phyloP scores from a whole-genome alignment of 2,329 filamentous ascomycete species.

The Pseudogymnoascus sp. region DNA sequence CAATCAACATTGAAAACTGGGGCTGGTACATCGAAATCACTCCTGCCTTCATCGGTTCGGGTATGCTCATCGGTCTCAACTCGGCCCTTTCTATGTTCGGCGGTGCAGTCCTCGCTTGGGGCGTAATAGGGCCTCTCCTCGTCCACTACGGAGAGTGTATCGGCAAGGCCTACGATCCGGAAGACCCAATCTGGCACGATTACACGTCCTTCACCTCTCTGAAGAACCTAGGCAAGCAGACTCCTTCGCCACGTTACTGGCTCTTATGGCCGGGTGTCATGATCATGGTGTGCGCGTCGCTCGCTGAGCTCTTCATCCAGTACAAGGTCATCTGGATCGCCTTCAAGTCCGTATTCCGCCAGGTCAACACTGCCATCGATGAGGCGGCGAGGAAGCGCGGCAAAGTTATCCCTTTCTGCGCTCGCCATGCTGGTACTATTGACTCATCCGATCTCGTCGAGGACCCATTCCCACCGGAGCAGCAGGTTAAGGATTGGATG shows the following conservation, averaged over 20 bases:
- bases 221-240: conserved; percentile 32
- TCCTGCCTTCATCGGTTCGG: conserved; percentile 50
- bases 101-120: conserved; percentile 39
- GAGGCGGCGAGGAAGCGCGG: conserved; percentile 32
- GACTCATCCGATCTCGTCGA: conserved; percentile 35
- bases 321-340: conserved; percentile 38
- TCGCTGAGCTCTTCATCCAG: conserved; percentile 37
- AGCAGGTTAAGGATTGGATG: conserved; percentile 46
- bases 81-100: conserved; percentile 49
- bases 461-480: conserved; percentile 40
- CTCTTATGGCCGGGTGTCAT: conserved; percentile 43
- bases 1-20: conserved; percentile 50
- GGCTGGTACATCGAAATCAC: conserved; percentile 53
- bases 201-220: conserved; percentile 35
- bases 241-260: conserved; percentile 43
- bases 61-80: conserved; percentile 45
- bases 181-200: conserved; percentile 38
- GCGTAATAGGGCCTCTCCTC: conserved; percentile 48
- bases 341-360: conserved; percentile 42
- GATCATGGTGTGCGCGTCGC: conserved; percentile 42
- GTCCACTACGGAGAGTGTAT: conserved; percentile 44
- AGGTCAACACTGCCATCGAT: conserved; percentile 37
- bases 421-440: conserved; percentile 32
- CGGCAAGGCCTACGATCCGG: conserved; percentile 27
- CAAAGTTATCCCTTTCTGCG: conserved; percentile 36